A percentile compares a stretch with the other conserved stretches of the same genome.
Evolutionary conservation across 2,329 filamentous ascomycete species (phyloP).

Genomic region (Biscogniauxia sp.): DNA sequence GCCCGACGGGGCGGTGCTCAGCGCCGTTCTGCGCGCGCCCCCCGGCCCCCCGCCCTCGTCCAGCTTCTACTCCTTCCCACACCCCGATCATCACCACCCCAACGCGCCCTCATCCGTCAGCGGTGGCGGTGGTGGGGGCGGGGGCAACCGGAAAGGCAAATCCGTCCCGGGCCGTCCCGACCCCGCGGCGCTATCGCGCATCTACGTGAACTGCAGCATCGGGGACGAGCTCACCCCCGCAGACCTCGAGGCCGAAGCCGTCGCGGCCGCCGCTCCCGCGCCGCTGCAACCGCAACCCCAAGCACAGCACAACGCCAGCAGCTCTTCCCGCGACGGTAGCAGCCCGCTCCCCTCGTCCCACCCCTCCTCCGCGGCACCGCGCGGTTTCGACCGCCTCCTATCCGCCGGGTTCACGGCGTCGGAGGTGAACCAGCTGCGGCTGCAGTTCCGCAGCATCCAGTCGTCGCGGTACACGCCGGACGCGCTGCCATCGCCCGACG

Average conservation of each 20-base stretch:
- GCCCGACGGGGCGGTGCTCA: constrained; percentile 67
- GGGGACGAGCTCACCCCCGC: constrained; percentile 67
- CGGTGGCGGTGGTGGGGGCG: constrained; percentile 39
- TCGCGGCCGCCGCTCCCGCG: constrained; percentile 33
- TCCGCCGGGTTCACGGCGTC: constrained; percentile 75
- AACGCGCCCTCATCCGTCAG: constrained; percentile 13
- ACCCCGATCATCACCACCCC: constrained; percentile 7
- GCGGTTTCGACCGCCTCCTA: constrained; percentile 86
- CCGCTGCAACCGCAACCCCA: constrained; percentile 2
- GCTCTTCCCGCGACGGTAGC: constrained; percentile 5
- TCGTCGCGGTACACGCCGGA: constrained; percentile 81
- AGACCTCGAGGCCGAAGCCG: constrained; percentile 69
- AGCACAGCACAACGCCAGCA: not conserved
- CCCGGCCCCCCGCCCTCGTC: constrained; percentile 47
- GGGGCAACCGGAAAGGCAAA: constrained; percentile 60
- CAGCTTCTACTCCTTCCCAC: constrained; percentile 6
- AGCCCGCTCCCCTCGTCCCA: constrained; percentile 6
- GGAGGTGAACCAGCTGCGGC: constrained; percentile 80
- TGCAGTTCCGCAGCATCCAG: constrained; percentile 87
- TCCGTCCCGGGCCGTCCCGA: constrained; percentile 50
- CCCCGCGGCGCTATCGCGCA: constrained; percentile 43
- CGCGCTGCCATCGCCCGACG: constrained; percentile 77
- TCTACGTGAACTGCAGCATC: constrained; percentile 94
- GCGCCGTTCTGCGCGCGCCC: constrained; percentile 63
- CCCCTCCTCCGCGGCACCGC: constrained; percentile 48